Evolutionary conservation across 345 rosid species (phyloP), one percentile per base, ranked within the genome.

Genomic region (Linum lewisii): DNA sequence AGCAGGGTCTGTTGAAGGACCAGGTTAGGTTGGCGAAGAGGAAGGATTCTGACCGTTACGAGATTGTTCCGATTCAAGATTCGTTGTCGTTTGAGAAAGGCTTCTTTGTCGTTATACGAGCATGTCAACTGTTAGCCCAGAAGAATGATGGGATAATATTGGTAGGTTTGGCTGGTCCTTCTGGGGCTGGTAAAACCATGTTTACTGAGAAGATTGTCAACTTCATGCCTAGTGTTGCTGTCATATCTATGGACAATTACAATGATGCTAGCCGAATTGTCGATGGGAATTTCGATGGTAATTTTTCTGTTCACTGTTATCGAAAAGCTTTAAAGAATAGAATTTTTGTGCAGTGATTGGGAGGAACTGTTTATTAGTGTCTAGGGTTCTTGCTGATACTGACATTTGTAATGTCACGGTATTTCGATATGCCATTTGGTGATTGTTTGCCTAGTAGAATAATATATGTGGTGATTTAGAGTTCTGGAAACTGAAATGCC

Each of bases 141-240:
- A 85, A 79, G 73, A 90, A 85, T 66, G 88, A 93, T 44, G 95
- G 97, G 71, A 82, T 93, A 4, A 75, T 84, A 69, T 61, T 90
- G 81, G 80, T 90, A 57, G 99, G 97, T 8, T 71, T 93, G 47
- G 97, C 99, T 24, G 99, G 99, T 50, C 99, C 99, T 66, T 93
- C 99, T 66, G 99, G 99, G 62, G 96, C 99, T n/a, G 99, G 99
- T 66, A 93, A 93, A 84, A 84, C 96, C 11, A 78, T 93, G 19
- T 85, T 93, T 38, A 83, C 99, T 1, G 97, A 93, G 66, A 93
- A 87, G 92, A 84, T 90, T 42, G 80, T 81, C 63, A 84, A 77
- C 67, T 93, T 90, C 57, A 65, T 93, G 79, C 95, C 97, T 14
- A 87, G 92, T 69, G 76, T 93, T 69, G 95, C 90, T 32, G 88